Evolutionary conservation across 306 rosid genomes (phyloP).

Genomic region (Acacia crassicarpa): DNA sequence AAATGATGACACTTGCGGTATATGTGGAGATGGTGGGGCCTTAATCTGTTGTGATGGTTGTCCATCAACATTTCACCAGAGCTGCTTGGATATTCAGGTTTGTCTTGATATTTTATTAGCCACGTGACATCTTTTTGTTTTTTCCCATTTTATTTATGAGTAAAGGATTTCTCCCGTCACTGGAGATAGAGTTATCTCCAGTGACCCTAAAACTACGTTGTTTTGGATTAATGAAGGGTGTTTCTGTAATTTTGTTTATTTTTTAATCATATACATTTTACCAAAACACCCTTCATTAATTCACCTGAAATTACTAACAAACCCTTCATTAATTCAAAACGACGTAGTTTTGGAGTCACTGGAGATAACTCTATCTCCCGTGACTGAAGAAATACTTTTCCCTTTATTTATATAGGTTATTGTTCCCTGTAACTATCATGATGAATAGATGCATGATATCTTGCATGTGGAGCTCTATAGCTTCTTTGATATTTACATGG

Average conservation of each 20-base stretch:
- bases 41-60: constrained; percentile 90
- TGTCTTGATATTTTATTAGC: constrained; percentile 4
- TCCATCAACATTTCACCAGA: constrained; percentile 88
- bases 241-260: too few relatives aligned
- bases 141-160: not conserved
- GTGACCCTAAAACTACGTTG: too few relatives aligned
- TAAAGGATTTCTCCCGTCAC: too few relatives aligned
- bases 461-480: not conserved
- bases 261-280: too few relatives aligned
- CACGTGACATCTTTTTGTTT: not conserved
- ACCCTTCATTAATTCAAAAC: too few relatives aligned
- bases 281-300: too few relatives aligned
- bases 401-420: not conserved
- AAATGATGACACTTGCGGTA: constrained; percentile 86
- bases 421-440: not conserved
- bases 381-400: too few relatives aligned
- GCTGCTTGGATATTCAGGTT: constrained; percentile 75
- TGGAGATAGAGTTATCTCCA: too few relatives aligned
- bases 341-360: too few relatives aligned
- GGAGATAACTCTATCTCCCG: too few relatives aligned
- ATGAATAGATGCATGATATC: not conserved
- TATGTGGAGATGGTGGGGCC: constrained; percentile 93
- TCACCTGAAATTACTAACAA: too few relatives aligned
- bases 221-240: too few relatives aligned
- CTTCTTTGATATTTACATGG: not conserved